Percentiles rank a stretch among this genome's conserved stretches.
These are phyloP conservation scores for Tetrapisispora pingtungensis DNA, from an alignment of 805 yeast species.

Conservation along the genomic window DNA sequence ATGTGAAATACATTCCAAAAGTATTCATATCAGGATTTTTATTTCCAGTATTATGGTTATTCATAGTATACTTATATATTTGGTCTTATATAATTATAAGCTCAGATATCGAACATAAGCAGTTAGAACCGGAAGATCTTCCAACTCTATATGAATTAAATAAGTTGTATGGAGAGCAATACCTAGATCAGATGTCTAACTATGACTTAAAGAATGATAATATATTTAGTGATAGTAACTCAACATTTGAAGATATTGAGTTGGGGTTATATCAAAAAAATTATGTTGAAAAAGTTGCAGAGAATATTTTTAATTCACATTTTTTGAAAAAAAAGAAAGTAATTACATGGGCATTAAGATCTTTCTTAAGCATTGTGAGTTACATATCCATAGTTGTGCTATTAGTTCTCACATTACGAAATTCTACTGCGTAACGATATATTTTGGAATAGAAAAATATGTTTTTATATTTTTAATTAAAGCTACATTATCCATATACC, in stretches of 20 bases:
- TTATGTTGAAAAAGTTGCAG: conserved; percentile 8
- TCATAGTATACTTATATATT: conserved; percentile 10
- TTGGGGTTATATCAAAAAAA: conserved; percentile 2
- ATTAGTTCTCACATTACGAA: neutral
- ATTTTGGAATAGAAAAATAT: no score
- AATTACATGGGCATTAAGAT: conserved; percentile 12
- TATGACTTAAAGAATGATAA: neutral
- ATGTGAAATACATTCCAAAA: conserved; percentile 5
- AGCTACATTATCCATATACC: no score
- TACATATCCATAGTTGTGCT: neutral
- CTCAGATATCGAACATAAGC: conserved; percentile 17
- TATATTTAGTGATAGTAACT: neutral
- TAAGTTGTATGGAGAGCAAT: conserved; percentile 1
- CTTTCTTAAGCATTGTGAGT: neutral
- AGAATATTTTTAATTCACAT: conserved; percentile 13
- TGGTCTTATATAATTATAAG: conserved; percentile 15
- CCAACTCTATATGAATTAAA: conserved; percentile 22
- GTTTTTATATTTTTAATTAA: no score
- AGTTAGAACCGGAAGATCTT: conserved; percentile 16
- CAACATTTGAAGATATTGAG: neutral
- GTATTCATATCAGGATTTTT: conserved; percentile 18
- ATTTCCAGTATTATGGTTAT: conserved; percentile 18
- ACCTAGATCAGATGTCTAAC: neutral
- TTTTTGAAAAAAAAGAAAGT: conserved; percentile 7
- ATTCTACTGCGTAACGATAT: neutral